Conservation (phyloP, 495 filamentous ascomycete genomes). For the Daldinia caldariorum region DNA sequence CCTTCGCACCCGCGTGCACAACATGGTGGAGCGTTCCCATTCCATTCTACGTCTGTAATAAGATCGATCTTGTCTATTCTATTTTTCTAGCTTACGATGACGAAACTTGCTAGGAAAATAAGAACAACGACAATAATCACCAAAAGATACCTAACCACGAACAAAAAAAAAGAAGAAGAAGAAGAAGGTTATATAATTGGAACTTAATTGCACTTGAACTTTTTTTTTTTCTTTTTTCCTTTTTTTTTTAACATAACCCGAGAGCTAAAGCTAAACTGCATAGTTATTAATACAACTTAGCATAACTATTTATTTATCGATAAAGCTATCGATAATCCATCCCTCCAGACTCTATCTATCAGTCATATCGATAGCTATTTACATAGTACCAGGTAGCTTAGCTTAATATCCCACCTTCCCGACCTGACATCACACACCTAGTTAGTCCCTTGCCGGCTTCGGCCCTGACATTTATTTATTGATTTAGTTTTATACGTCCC, state of each 20-base stretch:
- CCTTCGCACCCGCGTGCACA: conserved; percentile 53
- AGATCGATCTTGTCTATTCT: not conserved
- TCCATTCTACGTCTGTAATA: conserved; percentile 47
- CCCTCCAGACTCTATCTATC: no score
- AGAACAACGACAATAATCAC: no score
- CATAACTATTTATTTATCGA: no score
- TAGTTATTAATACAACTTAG: no score
- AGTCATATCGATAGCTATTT: not conserved
- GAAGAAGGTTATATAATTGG: not conserved
- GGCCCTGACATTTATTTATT: conserved; percentile 9
- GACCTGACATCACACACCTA: conserved; percentile 1
- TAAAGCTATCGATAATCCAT: no score
- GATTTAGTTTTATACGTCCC: not conserved
- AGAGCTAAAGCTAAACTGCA: not conserved
- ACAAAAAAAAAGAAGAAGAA: not conserved
- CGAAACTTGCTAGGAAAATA: not conserved
- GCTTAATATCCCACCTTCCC: not conserved
- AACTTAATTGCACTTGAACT: not conserved
- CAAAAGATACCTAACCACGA: no score
- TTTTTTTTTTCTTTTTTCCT: no score
- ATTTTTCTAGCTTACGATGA: conserved; percentile 21
- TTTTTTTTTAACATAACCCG: conserved; percentile 1
- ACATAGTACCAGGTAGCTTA: not conserved
- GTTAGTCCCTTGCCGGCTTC: conserved; percentile 6
- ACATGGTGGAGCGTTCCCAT: conserved; percentile 55